Base-by-base conservation (phyloP, 2,329 filamentous ascomycete genomes). In the Aschersonia sp. region DNA sequence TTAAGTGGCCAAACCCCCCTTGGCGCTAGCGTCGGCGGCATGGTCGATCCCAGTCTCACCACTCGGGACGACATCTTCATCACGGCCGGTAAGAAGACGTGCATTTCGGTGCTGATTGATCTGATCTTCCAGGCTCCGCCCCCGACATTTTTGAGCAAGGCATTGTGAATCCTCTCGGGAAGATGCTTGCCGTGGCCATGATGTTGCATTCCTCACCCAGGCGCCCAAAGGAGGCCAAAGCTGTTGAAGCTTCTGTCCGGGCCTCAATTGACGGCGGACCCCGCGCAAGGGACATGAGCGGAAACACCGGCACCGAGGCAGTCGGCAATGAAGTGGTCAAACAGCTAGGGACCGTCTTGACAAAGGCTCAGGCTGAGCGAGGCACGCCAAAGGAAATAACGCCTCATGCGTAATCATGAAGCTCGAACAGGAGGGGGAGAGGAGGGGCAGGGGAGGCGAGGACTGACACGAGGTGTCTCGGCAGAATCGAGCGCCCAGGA, bases 181-280 rank as follows among this genome's bases (percentile, higher is more conserved):
- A 88, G 49, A 88, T 97, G 54, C 78, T 97, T 44, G 95, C 89
- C 10, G 77, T 94, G 12, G 88, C 88, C 59, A 95, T 97, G 89
- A 87, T 98, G 83, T 77, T 96, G 60, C 84, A 88, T 61, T 97
- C 96, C 74, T 95, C 89, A 9, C 77, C 97, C 50, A 80, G 81
- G 59, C 77, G 89, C 55, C 80, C 84, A 31, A 74, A 79, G 46
- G 83, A 95, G 66, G 85, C 89, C 38, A 75, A 78, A 51, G 79
- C 82, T 45, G 79, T 96, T 53, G 89, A 96, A 69, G 75, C 81
- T 51, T 89, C 89, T 4, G 89, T 95, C 45, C 77, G 78, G 61
- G 78, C 75, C 48, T 84, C 86, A 46, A 84, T 96, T 53, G 89
- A 96, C 63, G 75, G 72, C 47, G 87, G 87, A 40, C 66, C 89